Base-by-base conservation (phyloP, 345 rosid species). In the Excoecaria agallocha region DNA sequence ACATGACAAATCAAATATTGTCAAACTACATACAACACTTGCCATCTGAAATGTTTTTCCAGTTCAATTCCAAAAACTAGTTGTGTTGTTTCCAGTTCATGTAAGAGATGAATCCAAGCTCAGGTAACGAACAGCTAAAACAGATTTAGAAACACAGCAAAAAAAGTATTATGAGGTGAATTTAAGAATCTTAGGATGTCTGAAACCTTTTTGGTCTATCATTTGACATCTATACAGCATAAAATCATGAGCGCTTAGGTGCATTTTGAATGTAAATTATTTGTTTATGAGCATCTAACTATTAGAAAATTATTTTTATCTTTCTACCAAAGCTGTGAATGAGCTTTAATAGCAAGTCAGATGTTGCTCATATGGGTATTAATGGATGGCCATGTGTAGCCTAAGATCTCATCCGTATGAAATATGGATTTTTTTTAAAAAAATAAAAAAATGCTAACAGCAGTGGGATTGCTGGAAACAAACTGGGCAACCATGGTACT, bases 101-200 rank as follows among this genome's bases (percentile, higher is more conserved):
- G n/a, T n/a, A n/a, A n/a, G n/a, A n/a, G n/a, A n/a, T n/a, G n/a
- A n/a, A n/a, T n/a, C n/a, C n/a, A n/a, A n/a, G 2, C 24, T 51
- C 22, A 19, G 7, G n/a, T 68, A 37, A n/a, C 0, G 19, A 43
- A 22, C 46, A 51, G 39, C 72, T 72, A 50, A 15, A 61, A 74
- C 58, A 63, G 66, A 51, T 67, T 20, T 59, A 71, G 60, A n/a
- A 54, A 5, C 5, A 56, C 65, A 8, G 39, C 60, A 16, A n/a
- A n/a, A 67, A 56, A 13, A 70, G 59, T 68, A 76, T n/a, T 12
- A 43, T 69, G 15, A 81, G 77, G 57, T 39, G 75, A 77, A 22
- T 39, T 17, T 43, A 62, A 75, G 65, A 43, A 60, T 50, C 80
- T 56, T 57, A 76, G 3, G 56, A 65, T 51, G 59, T 76, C 69